Percentiles rank a stretch among this genome's conserved stretches.
Conservation (phyloP, 1,284 basidiomycete genomes). For the Gomphus bonarii region DNA sequence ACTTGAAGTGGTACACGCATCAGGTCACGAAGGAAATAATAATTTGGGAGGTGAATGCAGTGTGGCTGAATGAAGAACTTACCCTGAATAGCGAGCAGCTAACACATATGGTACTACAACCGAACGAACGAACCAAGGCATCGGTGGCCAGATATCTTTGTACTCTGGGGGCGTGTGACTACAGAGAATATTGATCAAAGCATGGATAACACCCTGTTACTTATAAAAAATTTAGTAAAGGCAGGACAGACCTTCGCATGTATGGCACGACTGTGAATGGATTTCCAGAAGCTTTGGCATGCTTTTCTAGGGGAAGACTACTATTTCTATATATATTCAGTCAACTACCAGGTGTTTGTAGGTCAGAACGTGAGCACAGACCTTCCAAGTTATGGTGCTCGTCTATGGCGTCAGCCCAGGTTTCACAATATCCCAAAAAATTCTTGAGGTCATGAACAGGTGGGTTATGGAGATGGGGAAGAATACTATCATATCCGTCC, state of each 20-base stretch:
- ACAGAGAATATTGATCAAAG: not conserved
- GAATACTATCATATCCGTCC: slow-evolving; percentile 24
- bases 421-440: slow-evolving; percentile 30
- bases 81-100: slow-evolving; percentile 26
- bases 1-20: slow-evolving; percentile 13
- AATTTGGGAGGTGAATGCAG: not conserved
- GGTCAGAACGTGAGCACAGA: not conserved
- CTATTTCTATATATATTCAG: slow-evolving; percentile 18
- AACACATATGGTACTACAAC: slow-evolving; percentile 26
- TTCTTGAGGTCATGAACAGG: slow-evolving; percentile 27
- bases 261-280: slow-evolving; percentile 26
- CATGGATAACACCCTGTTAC: not conserved
- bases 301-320: slow-evolving; percentile 26
- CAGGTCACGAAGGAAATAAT: not conserved
- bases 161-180: slow-evolving; percentile 27
- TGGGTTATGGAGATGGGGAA: slow-evolving; percentile 25
- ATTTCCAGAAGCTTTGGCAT: slow-evolving; percentile 23
- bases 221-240: not conserved
- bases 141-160: slow-evolving; percentile 26
- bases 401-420: slow-evolving; percentile 24
- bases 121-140: slow-evolving; percentile 29
- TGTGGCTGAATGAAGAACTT: slow-evolving; percentile 5
- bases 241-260: slow-evolving; percentile 23
- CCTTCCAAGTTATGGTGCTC: slow-evolving; percentile 27
- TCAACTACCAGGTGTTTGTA: not conserved